Base-by-base conservation (phyloP, 768 basidiomycete genomes). In the Pholiota molesta region DNA sequence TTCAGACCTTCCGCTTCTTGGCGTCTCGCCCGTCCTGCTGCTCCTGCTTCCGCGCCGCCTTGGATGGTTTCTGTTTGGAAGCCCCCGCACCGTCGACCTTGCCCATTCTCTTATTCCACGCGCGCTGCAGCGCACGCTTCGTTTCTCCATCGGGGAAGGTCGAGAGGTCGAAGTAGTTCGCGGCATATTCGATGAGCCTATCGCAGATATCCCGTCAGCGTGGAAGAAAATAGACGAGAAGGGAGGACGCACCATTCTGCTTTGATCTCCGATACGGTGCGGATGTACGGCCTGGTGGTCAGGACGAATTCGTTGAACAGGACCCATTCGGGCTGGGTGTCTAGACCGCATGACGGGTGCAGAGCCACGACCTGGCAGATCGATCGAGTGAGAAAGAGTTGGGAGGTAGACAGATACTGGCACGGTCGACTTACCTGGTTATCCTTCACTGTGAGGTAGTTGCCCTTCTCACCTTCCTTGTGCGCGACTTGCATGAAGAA, bases 401-500 rank as follows among this genome's bases (percentile, higher is more conserved):
- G 44, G 9, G 29, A 16, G 35, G 35, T 40, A 5, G 11, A 52
- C 3, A 21, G 40, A 1, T 33, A 56, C 13, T 31, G 21, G 19
- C 14, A 57, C 5, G 44, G 28, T 58, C 37, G 19, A 71, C 83
- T 19, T 64, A 86, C 92, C 79, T 97, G 96, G 66, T 96, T 92
- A 73, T 99, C 97, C 77, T 98, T 99, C 61, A 97, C 88, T 0
- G 96, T 99, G 64, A 90, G 63, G 71, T 99, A 99, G 58, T 82
- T 84, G 2, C 89, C 86, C 74, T 94, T 95, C 72, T 94, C 93
- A 3, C 94, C 93, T 71, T 96, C 95, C 73, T 93, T 92, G 74
- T 97, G 95, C 7, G 96, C 97, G 13, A 94, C 87, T 72, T 98
- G 97, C 97, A 97, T 98, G 78, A 98, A 99, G 83, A 93, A 99